phyloP scores from a whole-genome alignment of 768 basidiomycete species.

The Suillus cothurnatus region DNA sequence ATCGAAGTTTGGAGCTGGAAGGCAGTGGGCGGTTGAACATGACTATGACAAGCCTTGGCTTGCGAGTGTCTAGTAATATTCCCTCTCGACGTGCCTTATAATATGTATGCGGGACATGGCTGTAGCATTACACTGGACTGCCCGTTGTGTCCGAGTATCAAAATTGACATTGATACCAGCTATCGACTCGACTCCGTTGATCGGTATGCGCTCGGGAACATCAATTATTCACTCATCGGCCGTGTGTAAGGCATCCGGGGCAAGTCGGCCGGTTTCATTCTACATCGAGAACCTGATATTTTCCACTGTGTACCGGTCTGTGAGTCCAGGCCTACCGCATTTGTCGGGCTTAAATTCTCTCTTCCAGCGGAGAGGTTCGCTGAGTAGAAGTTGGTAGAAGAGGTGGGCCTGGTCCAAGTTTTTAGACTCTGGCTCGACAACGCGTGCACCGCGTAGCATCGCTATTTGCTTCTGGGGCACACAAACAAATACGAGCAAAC shows the following conservation, averaged over 20 bases:
- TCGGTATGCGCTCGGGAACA: not conserved
- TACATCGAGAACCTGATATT: not conserved
- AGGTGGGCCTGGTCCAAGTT: not conserved
- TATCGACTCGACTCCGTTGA: not conserved
- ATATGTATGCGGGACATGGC: not conserved
- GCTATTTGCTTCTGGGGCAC: not conserved
- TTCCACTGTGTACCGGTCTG: not conserved
- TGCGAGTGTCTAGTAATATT: not conserved
- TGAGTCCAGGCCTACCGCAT: not conserved
- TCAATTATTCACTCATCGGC: not conserved
- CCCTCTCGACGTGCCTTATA: not conserved
- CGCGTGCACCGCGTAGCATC: no score
- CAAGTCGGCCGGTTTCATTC: not conserved
- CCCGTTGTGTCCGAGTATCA: not conserved
- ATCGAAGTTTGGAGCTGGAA: not conserved
- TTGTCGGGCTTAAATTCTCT: not conserved
- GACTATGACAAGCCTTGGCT: slow-evolving; percentile 4
- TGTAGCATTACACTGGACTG: not conserved
- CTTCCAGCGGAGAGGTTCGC: not conserved
- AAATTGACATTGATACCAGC: not conserved
- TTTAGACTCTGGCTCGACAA: no score
- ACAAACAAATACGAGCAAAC: slow-evolving; percentile 3
- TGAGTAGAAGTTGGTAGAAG: not conserved
- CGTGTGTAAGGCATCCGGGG: not conserved
- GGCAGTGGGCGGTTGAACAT: not conserved